Evolutionary conservation across 176 grass and related monocot species (phyloP).

Genomic region (sorghum (Sorghum bicolor)): Sorghum_bicolor_NCBIv3 NC_012870.2:24712001-24712500

Average conservation of each 20-base stretch:
- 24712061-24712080: not conserved
- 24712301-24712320: slow-evolving; percentile 40
- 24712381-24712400: not conserved
- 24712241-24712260: not conserved
- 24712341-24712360: slow-evolving; percentile 41
- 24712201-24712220: not conserved
- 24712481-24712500: slow-evolving; percentile 27
- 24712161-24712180: not conserved
- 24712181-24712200: not conserved
- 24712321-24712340: slow-evolving; percentile 39
- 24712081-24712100: slow-evolving; percentile 15
- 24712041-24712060: slow-evolving; percentile 3
- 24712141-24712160: not conserved
- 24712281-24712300: not conserved
- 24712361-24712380: slow-evolving; percentile 16
- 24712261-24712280: not conserved
- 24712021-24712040: not conserved
- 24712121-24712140: not conserved
- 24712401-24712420: not conserved
- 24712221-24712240: not conserved
- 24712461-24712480: slow-evolving; percentile 25
- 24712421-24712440: slow-evolving; percentile 11
- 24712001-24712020: not conserved
- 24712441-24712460: not conserved
- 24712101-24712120: slow-evolving; percentile 5